phyloP scores from a whole-genome alignment of 768 basidiomycete species.

The Tulasnella sp. region DNA sequence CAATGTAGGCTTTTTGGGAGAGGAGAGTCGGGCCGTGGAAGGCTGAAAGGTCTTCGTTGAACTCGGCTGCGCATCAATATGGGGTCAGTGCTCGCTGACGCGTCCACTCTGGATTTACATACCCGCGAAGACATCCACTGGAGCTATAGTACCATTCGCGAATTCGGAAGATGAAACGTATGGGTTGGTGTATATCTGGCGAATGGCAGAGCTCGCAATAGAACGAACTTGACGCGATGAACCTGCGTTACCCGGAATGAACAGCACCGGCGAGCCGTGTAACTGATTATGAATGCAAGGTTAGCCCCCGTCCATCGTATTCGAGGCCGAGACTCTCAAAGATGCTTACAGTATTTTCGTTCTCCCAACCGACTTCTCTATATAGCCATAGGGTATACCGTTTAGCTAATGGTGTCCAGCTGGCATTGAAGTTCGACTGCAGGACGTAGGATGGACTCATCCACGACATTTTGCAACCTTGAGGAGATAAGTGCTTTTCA shows the following conservation, averaged over 20 bases:
- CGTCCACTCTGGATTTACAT: conserved; percentile 24
- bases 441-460: conserved; percentile 88
- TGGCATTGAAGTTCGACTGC: conserved; percentile 55
- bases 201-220: conserved; percentile 82
- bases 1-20: conserved; percentile 69
- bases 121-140: conserved; percentile 86
- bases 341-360: conserved; percentile 42
- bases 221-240: conserved; percentile 90
- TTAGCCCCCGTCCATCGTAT: neutral
- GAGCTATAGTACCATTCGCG: conserved; percentile 38
- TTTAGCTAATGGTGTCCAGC: conserved; percentile 61
- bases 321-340: neutral
- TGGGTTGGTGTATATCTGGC: conserved; percentile 68
- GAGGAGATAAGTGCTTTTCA: conserved; percentile 44
- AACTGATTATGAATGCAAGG: conserved; percentile 23
- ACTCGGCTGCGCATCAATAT: conserved; percentile 52
- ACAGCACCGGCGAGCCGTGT: conserved; percentile 76
- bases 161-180: conserved; percentile 49
- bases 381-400: conserved; percentile 88
- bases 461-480: conserved; percentile 94
- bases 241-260: conserved; percentile 96
- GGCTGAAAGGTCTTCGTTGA: conserved; percentile 95
- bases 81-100: neutral
- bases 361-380: conserved; percentile 80
- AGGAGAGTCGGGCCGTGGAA: conserved; percentile 86